Evolutionary conservation across 2,329 filamentous ascomycete species (phyloP).

Genomic region (Aspergillus tubingensis): DNA sequence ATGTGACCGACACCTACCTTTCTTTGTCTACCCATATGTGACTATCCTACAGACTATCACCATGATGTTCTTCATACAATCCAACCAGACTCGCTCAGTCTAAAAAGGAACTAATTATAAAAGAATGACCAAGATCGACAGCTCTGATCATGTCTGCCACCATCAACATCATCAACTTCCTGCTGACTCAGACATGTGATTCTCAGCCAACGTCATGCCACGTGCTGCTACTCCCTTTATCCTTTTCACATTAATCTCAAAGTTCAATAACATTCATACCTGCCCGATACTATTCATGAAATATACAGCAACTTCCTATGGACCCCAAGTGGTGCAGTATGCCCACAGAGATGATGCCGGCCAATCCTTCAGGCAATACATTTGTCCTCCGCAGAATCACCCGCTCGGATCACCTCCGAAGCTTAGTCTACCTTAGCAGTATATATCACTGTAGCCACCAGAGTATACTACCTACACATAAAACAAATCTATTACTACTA

Average conservation of each 20-base stretch:
- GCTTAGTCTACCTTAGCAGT: background rate
- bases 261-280: background rate
- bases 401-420: background rate
- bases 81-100: background rate
- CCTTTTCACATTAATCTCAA: background rate
- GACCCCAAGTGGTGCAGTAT: too few species aligned
- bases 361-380: constrained; percentile 7
- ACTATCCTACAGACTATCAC: too few species aligned
- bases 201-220: constrained; percentile 5
- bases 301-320: too few species aligned
- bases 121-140: background rate
- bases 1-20: too few species aligned
- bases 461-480: background rate
- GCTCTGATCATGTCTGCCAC: background rate
- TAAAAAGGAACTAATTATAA: background rate
- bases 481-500: background rate
- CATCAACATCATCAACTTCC: background rate
- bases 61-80: too few species aligned
- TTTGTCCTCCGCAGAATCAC: constrained; percentile 6
- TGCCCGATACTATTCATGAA: too few species aligned
- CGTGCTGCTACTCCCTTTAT: background rate
- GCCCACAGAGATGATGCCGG: background rate
- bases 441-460: background rate
- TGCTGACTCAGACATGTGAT: constrained; percentile 17
- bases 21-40: too few species aligned